Evolutionary conservation across 1,139 yeast genomes (phyloP), one percentile per base, ranked within the genome.

Genomic region (Kurtzmaniella quercitrusa): DNA sequence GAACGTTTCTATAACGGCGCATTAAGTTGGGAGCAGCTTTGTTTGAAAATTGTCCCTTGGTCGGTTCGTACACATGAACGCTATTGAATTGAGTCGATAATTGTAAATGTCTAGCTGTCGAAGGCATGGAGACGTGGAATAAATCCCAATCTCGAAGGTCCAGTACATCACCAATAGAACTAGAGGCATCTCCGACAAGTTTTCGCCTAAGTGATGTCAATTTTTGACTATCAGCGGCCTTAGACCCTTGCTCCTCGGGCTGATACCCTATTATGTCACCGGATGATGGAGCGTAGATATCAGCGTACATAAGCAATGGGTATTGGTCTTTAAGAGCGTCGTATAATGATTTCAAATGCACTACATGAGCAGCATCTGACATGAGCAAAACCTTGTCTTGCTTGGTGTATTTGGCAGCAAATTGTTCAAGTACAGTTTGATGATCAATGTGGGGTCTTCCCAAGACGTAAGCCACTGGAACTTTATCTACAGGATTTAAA

Each of bases 1-100:
- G 93, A 87, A 93, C 89, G 55, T 74, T 82, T 47, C 86, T 75
- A 57, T 93, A 94, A 33, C 99, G 74, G 50, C 84, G 80, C 83
- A 84, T 85, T 45, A 93, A 66, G 18, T 86, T 82, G 1, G 94
- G 89, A 55, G 73, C 80, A 0, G 95, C 91, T 0, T 88, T 86
- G 0, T 54, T 45, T 16, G 37, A 34, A 14, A 30, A 30, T 12
- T 12, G 11, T 12, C 59, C 45, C 7, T 53, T 40, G 1, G 48
- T 40, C 1, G 83, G 71, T 43, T 82, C 76, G 47, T 67, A 78
- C 0, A 78, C 44, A 1, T 79, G 61, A 1, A 85, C 73, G 0
- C 78, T 63, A 2, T 67, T 59, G 53, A 88, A 88, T 40, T 78
- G 71, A 0, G 98, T 89, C 0, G 88, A 77, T 38, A 93, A 66